Percentiles rank a stretch among this genome's conserved stretches.
These are phyloP conservation scores for Leptographium flavum DNA, from an alignment of 2,329 filamentous ascomycete genomes.

Conservation along the genomic window DNA sequence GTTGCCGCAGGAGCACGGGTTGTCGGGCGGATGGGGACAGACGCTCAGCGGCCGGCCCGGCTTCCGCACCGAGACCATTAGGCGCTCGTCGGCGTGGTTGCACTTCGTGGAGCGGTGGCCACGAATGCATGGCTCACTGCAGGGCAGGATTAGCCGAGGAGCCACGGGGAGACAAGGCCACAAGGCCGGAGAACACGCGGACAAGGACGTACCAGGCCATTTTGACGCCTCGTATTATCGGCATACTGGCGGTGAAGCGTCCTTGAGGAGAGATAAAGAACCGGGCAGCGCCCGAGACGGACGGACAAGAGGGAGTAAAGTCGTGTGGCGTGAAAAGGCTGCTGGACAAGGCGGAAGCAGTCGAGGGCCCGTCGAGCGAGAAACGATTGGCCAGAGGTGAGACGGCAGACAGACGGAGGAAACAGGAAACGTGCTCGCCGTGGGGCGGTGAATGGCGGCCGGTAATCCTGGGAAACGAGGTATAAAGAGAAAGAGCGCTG, in stretches of 20 bases:
- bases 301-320: no score
- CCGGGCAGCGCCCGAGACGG: neutral
- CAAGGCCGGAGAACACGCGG: constrained; percentile 8
- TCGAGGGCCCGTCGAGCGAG: no score
- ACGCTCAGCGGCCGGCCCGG: constrained; percentile 56
- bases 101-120: constrained; percentile 66
- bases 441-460: no score
- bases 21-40: constrained; percentile 51
- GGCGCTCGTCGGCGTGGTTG: constrained; percentile 50
- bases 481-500: no score
- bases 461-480: no score
- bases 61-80: constrained; percentile 58
- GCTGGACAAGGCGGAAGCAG: no score
- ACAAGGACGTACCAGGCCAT: constrained; percentile 52
- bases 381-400: no score
- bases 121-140: constrained; percentile 59
- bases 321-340: no score
- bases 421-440: no score
- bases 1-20: constrained; percentile 45
- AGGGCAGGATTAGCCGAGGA: neutral
- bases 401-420: no score
- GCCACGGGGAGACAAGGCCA: neutral
- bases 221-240: constrained; percentile 54
- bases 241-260: constrained; percentile 30
- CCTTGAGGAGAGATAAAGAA: neutral